Evolutionary conservation across 805 yeast species (phyloP).

Genomic region (Hanseniaspora lindneri): DNA sequence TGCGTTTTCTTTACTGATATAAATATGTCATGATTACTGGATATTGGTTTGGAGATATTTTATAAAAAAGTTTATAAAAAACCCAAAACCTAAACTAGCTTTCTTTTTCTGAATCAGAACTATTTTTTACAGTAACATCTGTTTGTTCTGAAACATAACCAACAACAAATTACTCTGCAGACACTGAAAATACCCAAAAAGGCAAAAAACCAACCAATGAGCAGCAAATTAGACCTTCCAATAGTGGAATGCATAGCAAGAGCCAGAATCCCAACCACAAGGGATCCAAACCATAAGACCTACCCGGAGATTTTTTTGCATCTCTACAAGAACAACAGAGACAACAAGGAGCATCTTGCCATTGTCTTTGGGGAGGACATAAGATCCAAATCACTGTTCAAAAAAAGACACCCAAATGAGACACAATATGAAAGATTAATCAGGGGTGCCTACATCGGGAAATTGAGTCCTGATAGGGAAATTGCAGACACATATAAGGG

Average conservation of each 20-base stretch:
- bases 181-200: too few relatives aligned
- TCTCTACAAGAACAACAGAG: slow-evolving; percentile 73
- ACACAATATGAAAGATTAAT: slow-evolving; percentile 91
- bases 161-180: too few relatives aligned
- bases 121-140: too few relatives aligned
- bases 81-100: too few relatives aligned
- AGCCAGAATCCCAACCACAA: slow-evolving; percentile 92
- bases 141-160: too few relatives aligned
- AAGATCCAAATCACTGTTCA: slow-evolving; percentile 62
- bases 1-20: too few relatives aligned
- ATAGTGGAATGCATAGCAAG: slow-evolving; percentile 77
- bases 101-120: too few relatives aligned
- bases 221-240: slow-evolving; percentile 51
- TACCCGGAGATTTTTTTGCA: slow-evolving; percentile 80
- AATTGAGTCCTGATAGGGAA: slow-evolving; percentile 72
- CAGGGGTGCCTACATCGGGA: slow-evolving; percentile 94
- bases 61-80: too few relatives aligned
- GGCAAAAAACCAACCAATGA: too few relatives aligned
- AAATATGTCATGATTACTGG: too few relatives aligned
- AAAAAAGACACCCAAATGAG: slow-evolving; percentile 44
- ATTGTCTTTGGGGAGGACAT: slow-evolving; percentile 92
- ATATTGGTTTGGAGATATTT: too few relatives aligned
- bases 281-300: slow-evolving; percentile 76
- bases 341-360: slow-evolving; percentile 88
- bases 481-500: slow-evolving; percentile 45